Percentiles rank a stretch among this genome's conserved stretches.
Conservation (phyloP, 2,329 filamentous ascomycete genomes). For the Bipolaris oryzae region DNA sequence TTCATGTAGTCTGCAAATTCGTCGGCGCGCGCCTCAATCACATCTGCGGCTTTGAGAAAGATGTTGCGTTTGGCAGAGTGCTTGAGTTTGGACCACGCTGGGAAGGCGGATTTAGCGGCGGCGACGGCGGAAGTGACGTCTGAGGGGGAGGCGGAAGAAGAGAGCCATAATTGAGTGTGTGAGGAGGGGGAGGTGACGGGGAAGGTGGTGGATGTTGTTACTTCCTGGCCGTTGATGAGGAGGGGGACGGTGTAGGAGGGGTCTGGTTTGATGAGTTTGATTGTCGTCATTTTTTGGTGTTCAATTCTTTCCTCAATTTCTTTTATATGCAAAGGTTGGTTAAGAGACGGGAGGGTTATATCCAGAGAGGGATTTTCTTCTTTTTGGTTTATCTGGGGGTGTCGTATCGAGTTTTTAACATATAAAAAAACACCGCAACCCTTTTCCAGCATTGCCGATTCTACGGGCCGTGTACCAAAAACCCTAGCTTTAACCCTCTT, state of each 20-base stretch:
- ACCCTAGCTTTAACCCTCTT: no score
- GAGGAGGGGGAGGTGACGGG: constrained; percentile 63
- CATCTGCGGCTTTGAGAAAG: constrained; percentile 69
- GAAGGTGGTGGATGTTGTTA: constrained; percentile 57
- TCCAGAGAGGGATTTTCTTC: no score
- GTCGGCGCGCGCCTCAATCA: constrained; percentile 64
- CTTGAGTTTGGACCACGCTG: constrained; percentile 69
- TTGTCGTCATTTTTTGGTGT: constrained; percentile 7
- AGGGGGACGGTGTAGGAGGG: constrained; percentile 51
- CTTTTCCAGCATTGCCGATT: no score
- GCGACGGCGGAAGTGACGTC: constrained; percentile 62
- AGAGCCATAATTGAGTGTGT: constrained; percentile 60
- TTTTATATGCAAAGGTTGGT: no score
- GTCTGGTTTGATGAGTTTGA: constrained; percentile 16
- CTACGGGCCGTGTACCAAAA: not conserved
- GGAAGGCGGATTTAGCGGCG: constrained; percentile 71
- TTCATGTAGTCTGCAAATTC: constrained; percentile 67
- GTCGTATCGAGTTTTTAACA: no score
- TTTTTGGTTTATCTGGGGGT: no score
- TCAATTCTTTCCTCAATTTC: no score
- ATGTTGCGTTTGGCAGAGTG: constrained; percentile 69
- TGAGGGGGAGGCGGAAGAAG: constrained; percentile 62
- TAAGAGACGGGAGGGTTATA: no score
- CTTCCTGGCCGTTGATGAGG: constrained; percentile 57
- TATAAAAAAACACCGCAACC: no score